phyloP scores from a whole-genome alignment of 2,329 filamentous ascomycete genomes.

The Paecilomyces dactylethromorphus region DNA sequence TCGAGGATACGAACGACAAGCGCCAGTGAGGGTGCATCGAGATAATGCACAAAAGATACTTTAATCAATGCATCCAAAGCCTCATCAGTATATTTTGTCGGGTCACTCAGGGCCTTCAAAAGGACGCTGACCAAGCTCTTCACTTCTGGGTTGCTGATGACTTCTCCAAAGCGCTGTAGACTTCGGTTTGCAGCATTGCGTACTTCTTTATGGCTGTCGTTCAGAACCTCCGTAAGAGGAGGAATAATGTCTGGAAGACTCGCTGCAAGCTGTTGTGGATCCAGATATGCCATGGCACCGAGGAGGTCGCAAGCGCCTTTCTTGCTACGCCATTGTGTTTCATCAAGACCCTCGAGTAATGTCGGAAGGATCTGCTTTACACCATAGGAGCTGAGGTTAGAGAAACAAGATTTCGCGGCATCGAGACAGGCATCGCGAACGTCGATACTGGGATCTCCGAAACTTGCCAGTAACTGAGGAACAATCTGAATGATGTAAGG shows the following conservation, averaged over 20 bases:
- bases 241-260: conserved; percentile 96
- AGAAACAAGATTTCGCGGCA: conserved; percentile 89
- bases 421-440: conserved; percentile 91
- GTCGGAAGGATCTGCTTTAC: conserved; percentile 93
- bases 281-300: conserved; percentile 96
- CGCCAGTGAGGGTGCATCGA: conserved; percentile 93
- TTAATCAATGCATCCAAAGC: conserved; percentile 92
- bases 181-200: conserved; percentile 86
- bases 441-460: conserved; percentile 80
- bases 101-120: conserved; percentile 93
- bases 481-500: conserved; percentile 96
- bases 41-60: conserved; percentile 95
- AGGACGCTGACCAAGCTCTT: conserved; percentile 86
- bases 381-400: conserved; percentile 86
- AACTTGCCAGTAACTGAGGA: conserved; percentile 79
- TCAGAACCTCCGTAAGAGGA: conserved; percentile 84
- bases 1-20: conserved; percentile 93
- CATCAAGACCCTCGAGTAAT: conserved; percentile 83
- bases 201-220: conserved; percentile 98
- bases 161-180: conserved; percentile 95
- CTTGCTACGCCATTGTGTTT: conserved; percentile 96
- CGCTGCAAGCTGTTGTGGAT: conserved; percentile 85
- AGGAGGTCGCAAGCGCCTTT: conserved; percentile 95
- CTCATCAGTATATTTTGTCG: conserved; percentile 93
- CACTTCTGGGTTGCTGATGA: conserved; percentile 96